Percentiles rank a stretch among this genome's conserved stretches.
These are phyloP conservation scores for Rhytidiadelphus loreus DNA, from an alignment of 225 moss, liverwort and hornwort genomes.

Conservation along the genomic window DNA sequence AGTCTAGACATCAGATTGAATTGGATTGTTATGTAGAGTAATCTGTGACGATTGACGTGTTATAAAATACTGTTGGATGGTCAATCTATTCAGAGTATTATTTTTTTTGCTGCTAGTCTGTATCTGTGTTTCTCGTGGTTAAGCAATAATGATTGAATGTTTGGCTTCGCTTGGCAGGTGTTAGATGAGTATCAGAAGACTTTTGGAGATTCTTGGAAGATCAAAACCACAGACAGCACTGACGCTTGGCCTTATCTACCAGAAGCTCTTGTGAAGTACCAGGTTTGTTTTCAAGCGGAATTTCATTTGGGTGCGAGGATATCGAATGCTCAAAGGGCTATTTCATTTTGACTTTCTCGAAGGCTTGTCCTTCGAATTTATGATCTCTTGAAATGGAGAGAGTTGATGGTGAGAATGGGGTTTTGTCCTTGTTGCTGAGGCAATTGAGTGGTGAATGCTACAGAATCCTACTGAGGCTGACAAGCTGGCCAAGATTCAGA, in stretches of 20 bases:
- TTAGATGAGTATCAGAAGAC: constrained; percentile 84
- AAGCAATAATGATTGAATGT: background rate
- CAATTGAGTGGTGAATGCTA: background rate
- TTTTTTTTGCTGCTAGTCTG: background rate
- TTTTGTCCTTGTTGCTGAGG: constrained; percentile 1
- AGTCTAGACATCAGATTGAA: background rate
- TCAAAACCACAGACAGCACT: constrained; percentile 52
- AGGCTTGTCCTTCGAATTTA: background rate
- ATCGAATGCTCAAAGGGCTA: background rate
- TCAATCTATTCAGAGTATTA: background rate
- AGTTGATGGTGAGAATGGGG: background rate
- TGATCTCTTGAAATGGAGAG: background rate
- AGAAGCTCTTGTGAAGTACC: constrained; percentile 72
- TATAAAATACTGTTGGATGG: background rate
- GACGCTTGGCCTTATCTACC: constrained; percentile 82
- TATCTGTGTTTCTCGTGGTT: background rate
- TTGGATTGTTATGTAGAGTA: background rate
- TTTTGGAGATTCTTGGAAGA: constrained; percentile 90
- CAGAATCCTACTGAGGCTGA: constrained; percentile 99
- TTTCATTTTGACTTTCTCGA: background rate
- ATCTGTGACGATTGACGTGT: background rate
- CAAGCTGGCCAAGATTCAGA: constrained; percentile 94
- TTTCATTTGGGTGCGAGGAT: background rate
- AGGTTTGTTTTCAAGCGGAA: constrained; percentile 31
- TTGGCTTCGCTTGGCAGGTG: constrained; percentile 37